Percentiles rank a stretch among this genome's conserved stretches.
These are phyloP conservation scores for Yarrowia hollandica DNA, from an alignment of 805 yeast species.

Conservation along the genomic window DNA sequence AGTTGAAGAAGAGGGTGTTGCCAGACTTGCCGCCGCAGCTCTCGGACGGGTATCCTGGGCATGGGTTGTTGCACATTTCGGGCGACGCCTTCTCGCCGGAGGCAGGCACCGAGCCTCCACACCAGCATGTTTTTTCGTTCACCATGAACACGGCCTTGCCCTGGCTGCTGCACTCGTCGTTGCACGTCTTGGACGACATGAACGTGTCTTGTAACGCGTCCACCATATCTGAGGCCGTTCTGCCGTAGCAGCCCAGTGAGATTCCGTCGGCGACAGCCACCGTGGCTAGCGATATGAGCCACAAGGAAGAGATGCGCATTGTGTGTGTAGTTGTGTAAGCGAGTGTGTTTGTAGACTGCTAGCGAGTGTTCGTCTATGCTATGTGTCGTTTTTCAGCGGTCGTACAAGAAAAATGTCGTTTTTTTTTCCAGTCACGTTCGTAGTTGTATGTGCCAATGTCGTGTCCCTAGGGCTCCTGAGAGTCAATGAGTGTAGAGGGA, in stretches of 20 bases:
- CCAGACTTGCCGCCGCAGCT: constrained; percentile 60
- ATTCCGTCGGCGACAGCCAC: constrained; percentile 19
- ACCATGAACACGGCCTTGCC: constrained; percentile 9
- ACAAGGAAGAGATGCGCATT: constrained; percentile 1
- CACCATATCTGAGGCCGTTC: constrained; percentile 2
- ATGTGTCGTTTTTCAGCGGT: no score
- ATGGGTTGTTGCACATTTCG: constrained; percentile 47
- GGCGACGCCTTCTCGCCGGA: constrained; percentile 40
- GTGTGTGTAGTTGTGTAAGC: background rate
- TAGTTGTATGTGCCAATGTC: no score
- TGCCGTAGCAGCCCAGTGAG: constrained; percentile 12
- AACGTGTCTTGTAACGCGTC: background rate
- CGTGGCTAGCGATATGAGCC: constrained; percentile 4
- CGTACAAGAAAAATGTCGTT: no score
- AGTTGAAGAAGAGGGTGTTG: constrained; percentile 34
- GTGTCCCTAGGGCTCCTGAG: no score
- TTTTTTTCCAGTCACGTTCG: no score
- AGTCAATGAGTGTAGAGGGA: constrained; percentile 38
- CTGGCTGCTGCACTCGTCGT: background rate
- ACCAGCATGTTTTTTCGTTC: constrained; percentile 61
- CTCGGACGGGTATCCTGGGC: constrained; percentile 64
- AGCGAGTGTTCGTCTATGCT: no score
- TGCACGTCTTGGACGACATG: constrained; percentile 20
- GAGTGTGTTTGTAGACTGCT: no score
- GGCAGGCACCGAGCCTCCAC: constrained; percentile 54